A percentile compares a stretch with the other conserved stretches of the same genome.
phyloP scores from a whole-genome alignment of 371 early-diverging fungal genomes.

The Mucor mucedo region DNA sequence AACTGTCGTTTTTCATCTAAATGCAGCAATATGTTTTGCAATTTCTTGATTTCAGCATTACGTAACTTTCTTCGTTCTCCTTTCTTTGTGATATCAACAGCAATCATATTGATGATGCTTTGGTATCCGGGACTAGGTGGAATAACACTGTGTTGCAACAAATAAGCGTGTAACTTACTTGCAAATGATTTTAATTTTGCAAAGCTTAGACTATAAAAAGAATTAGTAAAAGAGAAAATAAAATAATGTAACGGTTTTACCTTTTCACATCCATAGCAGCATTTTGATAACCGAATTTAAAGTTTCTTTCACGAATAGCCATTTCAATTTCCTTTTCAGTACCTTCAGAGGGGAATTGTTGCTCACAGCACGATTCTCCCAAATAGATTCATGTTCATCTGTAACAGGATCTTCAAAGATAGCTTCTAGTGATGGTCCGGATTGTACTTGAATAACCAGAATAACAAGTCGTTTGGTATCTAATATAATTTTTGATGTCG shows the following conservation, averaged over 20 bases:
- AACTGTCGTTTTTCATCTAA: constrained; percentile 84
- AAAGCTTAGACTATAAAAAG: constrained; percentile 40
- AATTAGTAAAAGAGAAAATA: not conserved
- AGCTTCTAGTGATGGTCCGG: constrained; percentile 81
- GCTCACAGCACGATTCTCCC: constrained; percentile 57
- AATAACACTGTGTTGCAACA: constrained; percentile 44
- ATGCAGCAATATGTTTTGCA: constrained; percentile 80
- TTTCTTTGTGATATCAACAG: constrained; percentile 92
- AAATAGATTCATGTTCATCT: constrained; percentile 76
- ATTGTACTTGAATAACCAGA: constrained; percentile 83
- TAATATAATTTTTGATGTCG: constrained; percentile 71
- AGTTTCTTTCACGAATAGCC: constrained; percentile 32
- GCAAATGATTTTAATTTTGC: constrained; percentile 48
- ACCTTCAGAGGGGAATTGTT: constrained; percentile 44
- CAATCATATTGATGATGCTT: constrained; percentile 91
- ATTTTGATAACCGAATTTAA: constrained; percentile 33
- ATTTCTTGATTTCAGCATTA: constrained; percentile 72
- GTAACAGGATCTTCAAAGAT: constrained; percentile 82
- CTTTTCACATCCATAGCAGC: constrained; percentile 37
- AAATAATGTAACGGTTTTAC: constrained; percentile 1
- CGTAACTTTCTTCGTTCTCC: constrained; percentile 84
- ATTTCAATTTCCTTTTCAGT: constrained; percentile 34
- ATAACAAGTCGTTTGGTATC: constrained; percentile 93
- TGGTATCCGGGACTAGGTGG: constrained; percentile 67
- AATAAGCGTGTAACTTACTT: constrained; percentile 32